Conservation (phyloP, 116 monocot species). For the Posidonia oceanica region DNA sequence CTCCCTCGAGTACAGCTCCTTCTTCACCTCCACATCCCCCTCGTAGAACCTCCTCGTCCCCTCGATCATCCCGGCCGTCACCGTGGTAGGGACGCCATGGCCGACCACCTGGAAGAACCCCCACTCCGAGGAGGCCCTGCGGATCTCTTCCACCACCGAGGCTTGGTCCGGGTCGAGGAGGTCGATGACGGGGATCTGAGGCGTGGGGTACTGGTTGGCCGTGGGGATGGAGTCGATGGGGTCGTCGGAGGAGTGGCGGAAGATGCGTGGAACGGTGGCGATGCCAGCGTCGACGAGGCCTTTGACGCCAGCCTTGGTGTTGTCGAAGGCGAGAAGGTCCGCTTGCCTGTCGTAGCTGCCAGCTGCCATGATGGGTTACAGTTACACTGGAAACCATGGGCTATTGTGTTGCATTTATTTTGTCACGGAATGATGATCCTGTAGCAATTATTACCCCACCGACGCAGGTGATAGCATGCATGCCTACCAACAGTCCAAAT, state of each 20-base stretch:
- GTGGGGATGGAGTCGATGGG: not conserved
- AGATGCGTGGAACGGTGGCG: constrained; percentile 1
- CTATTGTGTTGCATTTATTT: too few relatives aligned
- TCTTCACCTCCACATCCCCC: constrained; percentile 20
- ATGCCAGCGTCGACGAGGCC: not conserved
- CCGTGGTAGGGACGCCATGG: constrained; percentile 26
- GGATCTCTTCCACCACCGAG: too few relatives aligned
- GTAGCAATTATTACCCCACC: too few relatives aligned
- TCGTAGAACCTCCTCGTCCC: constrained; percentile 30
- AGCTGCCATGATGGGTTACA: too few relatives aligned
- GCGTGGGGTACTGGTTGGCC: constrained; percentile 10
- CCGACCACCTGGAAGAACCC: constrained; percentile 47
- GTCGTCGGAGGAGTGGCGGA: not conserved
- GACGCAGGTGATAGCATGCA: too few relatives aligned
- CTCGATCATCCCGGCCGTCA: constrained; percentile 13
- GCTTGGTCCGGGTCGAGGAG: too few relatives aligned
- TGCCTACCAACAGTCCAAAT: too few relatives aligned
- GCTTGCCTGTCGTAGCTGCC: constrained; percentile 3
- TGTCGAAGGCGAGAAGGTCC: constrained; percentile 1
- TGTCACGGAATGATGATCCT: too few relatives aligned
- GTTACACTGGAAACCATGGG: too few relatives aligned
- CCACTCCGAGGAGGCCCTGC: constrained; percentile 16
- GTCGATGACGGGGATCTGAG: too few relatives aligned
- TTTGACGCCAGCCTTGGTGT: too few relatives aligned
- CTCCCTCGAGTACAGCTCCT: constrained; percentile 27